Evolutionary conservation across 345 rosid genomes (phyloP), one percentile per base, ranked within the genome.

Genomic region (Adansonia digitata): DNA sequence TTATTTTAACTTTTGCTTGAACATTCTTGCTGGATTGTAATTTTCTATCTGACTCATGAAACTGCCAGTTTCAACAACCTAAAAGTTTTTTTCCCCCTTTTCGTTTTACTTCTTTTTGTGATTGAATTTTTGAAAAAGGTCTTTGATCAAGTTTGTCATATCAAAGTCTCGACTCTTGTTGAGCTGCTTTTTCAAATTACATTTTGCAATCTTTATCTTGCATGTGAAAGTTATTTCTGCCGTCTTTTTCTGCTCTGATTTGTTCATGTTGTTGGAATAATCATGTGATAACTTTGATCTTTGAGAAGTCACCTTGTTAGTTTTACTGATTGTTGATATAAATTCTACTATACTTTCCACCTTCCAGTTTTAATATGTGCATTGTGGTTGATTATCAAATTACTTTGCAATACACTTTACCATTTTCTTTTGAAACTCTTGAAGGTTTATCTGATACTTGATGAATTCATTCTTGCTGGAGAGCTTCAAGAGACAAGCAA

Each of bases 401-500:
- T 43, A 31, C 15, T 46, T 31, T 60, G 51, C 26, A 9, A 13
- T 34, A 1, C 22, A 6, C 35, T 46, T 45, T 24, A n/a, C 42
- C 37, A 2, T 26, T 55, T 65, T 52, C 73, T 29, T 40, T 57
- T 18, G 64, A 42, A 35, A 39, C 24, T 45, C 22, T 18, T 52
- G 37, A 76, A 91, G 97, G 98, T 94, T 22, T 94, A 94, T 85
- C 82, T 94, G 81, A 91, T 94, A 74, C 98, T 94, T n/a, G 98
- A 92, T 62, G 98, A 94, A 77, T 94, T 94, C 87, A 94, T 94
- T 82, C 98, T 94, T 77, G 98, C 96, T 22, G 98, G 98, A n/a
- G 98, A 94, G 81, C 96, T 94, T 26, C 98, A 94, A 88, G 98
- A 94, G 24, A 95, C 99, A 77, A 95, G 99, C 93, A 95, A 94